Conservation (phyloP, 768 basidiomycete genomes). For the Favolaschia claudopus region DNA sequence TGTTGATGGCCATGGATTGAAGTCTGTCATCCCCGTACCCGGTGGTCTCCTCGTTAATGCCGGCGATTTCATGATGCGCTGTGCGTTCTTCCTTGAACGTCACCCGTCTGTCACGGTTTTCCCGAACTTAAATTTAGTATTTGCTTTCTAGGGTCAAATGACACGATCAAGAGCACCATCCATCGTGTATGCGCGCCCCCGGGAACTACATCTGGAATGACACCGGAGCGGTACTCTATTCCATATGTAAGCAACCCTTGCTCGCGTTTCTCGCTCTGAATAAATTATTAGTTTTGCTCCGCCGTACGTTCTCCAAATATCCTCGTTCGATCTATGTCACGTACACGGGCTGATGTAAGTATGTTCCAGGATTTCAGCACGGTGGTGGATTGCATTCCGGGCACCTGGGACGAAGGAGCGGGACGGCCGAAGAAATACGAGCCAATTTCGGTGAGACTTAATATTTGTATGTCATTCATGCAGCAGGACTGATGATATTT, state of each 20-base stretch:
- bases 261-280: not conserved
- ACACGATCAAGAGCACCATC: conserved; percentile 56
- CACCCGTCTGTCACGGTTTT: too few species aligned
- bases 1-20: not conserved
- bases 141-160: conserved; percentile 48
- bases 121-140: not conserved
- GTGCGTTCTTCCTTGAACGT: conserved; percentile 38
- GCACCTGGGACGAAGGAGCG: conserved; percentile 54
- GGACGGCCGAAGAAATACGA: conserved; percentile 57
- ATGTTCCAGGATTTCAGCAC: conserved; percentile 46
- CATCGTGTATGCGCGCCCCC: conserved; percentile 60
- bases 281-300: conserved; percentile 1
- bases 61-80: conserved; percentile 59
- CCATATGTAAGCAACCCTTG: conserved; percentile 52
- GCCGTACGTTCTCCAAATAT: not conserved
- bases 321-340: conserved; percentile 27
- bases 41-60: conserved; percentile 62
- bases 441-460: conserved; percentile 53
- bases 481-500: too few species aligned
- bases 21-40: conserved; percentile 53
- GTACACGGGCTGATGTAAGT: not conserved
- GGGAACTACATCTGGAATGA: conserved; percentile 35
- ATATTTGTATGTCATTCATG: too few species aligned
- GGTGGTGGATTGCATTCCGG: conserved; percentile 58
- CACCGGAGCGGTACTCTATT: conserved; percentile 65